Evolutionary conservation across 2,329 filamentous ascomycete species (phyloP).

Genomic region (Spiromastix sp.): DNA sequence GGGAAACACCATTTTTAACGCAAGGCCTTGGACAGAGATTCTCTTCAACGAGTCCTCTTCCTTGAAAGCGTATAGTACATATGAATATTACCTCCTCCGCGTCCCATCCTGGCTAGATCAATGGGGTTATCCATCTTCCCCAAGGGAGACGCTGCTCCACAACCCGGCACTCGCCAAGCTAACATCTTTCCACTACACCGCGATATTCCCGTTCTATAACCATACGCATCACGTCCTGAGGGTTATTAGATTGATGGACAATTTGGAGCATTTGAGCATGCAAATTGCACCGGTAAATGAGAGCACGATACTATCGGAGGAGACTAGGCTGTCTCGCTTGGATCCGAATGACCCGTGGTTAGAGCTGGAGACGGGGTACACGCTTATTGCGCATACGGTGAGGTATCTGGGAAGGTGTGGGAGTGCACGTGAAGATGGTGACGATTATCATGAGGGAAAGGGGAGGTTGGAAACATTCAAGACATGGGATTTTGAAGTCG

Average conservation of each 20-base stretch:
- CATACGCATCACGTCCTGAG: constrained; percentile 43
- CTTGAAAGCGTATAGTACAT: constrained; percentile 57
- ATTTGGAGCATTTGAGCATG: constrained; percentile 44
- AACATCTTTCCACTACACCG: constrained; percentile 46
- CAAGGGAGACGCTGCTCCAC: too few relatives aligned
- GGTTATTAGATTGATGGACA: constrained; percentile 39
- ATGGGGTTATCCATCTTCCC: constrained; percentile 28
- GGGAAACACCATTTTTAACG: constrained; percentile 40
- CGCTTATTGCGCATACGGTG: constrained; percentile 32
- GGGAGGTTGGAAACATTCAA: constrained; percentile 17
- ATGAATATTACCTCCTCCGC: constrained; percentile 58
- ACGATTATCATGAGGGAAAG: too few relatives aligned
- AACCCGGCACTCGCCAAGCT: constrained; percentile 37
- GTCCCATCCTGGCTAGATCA: constrained; percentile 51
- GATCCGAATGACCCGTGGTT: constrained; percentile 41
- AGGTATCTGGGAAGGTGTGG: constrained; percentile 18
- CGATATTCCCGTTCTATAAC: constrained; percentile 55
- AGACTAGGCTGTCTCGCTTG: constrained; percentile 25
- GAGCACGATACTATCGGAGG: constrained; percentile 29
- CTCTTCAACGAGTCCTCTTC: constrained; percentile 67
- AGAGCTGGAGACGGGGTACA: constrained; percentile 44
- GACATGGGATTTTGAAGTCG: constrained; percentile 22
- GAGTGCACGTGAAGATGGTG: too few relatives aligned
- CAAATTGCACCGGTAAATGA: constrained; percentile 36
- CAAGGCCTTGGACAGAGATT: constrained; percentile 55